Base-by-base conservation (phyloP, 2,329 filamentous ascomycete genomes). In the Cytospora chrysosperma region DNA sequence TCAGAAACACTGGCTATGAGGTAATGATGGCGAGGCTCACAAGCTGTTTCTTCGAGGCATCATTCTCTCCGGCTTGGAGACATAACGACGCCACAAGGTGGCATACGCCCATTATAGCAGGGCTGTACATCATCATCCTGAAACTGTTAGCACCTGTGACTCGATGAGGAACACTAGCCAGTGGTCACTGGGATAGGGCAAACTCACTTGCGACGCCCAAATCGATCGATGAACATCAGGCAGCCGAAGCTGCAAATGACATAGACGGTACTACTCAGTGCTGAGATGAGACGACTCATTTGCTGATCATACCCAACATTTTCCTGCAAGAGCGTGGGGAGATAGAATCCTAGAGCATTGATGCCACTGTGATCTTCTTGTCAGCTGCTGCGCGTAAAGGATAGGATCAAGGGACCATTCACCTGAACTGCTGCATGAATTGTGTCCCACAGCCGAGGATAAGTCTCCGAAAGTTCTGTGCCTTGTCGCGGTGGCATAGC, bases 281-380 rank as follows among this genome's bases (percentile, higher is more conserved):
- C 85, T 1, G 85, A 80, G 21, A 88, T 75, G 0, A 88, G 73
- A 5, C 85, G 77, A 3, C 49, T 76, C 76, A 63, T 85, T 77
- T 32, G 73, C 73, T 67, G 62, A 52, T 67, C 34, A 28, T 86
- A 77, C 0, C 84, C 84, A 9, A 88, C 83, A 8, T 78, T 83
- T 53, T 82, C 71, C 60, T 84, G 83, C 2, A 88, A 71, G 0
- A 88, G 77, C 0, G 82, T 85, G 0, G 85, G 84, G 0, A 87
- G 73, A 62, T 79, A 79, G 65, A 79, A 79, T 4, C 77, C 77
- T 24, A 62, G 28, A 26, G 64, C 64, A n/a, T 65, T 65, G 12
- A 65, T 49, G 2, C 64, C 64, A 21, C 64, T 65, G 32, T n/a
- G 6, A 2, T 53, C 2, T 57, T n/a, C 8, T 7, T 5, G 28